Base-by-base conservation (phyloP, 2,329 filamentous ascomycete genomes). In the Trichophyton schoenleinii region DNA sequence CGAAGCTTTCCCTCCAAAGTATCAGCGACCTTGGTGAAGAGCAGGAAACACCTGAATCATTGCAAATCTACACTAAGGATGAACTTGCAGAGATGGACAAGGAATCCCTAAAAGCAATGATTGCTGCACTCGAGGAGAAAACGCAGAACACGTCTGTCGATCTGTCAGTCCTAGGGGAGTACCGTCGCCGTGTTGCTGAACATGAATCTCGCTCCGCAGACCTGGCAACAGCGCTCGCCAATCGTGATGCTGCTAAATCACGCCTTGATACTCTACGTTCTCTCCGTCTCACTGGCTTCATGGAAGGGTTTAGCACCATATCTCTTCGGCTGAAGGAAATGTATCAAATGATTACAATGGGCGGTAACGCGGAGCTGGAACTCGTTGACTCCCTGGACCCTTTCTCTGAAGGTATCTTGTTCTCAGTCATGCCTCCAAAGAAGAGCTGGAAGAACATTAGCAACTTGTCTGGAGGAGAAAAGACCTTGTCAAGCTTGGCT, bases 291-390 rank as follows among this genome's bases (percentile, higher is more conserved):
- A 92, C 96, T 68, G 92, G 94, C 41, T 99, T 99, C 81, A 97
- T 97, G 91, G 90, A 95, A 71, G 94, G 95, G 44, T 97, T 99
- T 78, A 87, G 87, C 69, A 87, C 85, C 64, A 99, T 99, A 74
- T 97, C 92, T 1, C 80, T 96, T 25, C 88, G 92, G 0, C 81
- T 99, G 53, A 99, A 99, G 79, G 94, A 99, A 71, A 99, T 99
- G 94, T 99, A 99, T 77, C 94, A 99, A 73, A 96, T 99, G 91
- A 99, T 99, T 73, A 99, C 94, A 22, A 97, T 99, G 91, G 94
- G 94, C 64, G 94, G 94, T 61, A 99, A 99, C 69, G 94, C 94
- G 0, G 94, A 99, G 77, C 83, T 99, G 11, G 95, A 99, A 74
- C 85, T 99, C 25, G 94, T 99, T 46, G 94, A 99, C 77, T 92